Conservation (phyloP, 352 stramenopile species). For the Pythium rhizo-oryzae region DNA sequence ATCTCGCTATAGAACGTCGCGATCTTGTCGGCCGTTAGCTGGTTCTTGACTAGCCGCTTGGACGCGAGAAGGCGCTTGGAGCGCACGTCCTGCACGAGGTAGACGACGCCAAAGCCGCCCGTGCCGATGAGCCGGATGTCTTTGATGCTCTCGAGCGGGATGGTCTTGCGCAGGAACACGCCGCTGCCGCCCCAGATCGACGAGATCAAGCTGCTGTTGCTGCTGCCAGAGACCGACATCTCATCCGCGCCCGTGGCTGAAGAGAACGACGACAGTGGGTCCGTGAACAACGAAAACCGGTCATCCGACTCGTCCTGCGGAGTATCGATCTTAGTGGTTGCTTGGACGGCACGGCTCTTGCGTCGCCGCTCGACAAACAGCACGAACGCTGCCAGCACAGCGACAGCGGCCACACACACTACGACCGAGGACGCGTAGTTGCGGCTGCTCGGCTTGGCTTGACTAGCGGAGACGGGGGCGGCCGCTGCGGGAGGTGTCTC, state of each 20-base stretch:
- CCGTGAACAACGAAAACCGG: not conserved
- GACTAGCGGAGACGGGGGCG: not conserved
- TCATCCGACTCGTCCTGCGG: not conserved
- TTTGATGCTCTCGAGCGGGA: slow-evolving; percentile 1
- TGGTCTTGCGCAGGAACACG: not conserved
- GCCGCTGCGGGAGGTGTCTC: too few species aligned
- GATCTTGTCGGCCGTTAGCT: not conserved
- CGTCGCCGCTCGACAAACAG: not conserved
- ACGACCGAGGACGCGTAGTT: not conserved
- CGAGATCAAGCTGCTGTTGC: not conserved
- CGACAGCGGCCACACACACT: not conserved
- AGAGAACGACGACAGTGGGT: not conserved
- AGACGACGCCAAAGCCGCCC: too few species aligned
- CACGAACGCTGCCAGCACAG: not conserved
- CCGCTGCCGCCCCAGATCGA: not conserved
- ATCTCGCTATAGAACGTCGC: not conserved
- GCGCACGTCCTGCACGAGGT: too few species aligned
- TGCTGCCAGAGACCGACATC: not conserved
- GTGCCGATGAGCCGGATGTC: not conserved
- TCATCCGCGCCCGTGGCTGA: not conserved
- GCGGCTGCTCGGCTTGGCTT: too few species aligned
- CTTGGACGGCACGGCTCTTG: not conserved
- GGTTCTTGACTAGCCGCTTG: not conserved
- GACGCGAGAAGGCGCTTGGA: not conserved
- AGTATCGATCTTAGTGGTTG: not conserved